Conservation (phyloP, 1,139 yeast genomes). For the Saccharomycopsis hybrid region DNA sequence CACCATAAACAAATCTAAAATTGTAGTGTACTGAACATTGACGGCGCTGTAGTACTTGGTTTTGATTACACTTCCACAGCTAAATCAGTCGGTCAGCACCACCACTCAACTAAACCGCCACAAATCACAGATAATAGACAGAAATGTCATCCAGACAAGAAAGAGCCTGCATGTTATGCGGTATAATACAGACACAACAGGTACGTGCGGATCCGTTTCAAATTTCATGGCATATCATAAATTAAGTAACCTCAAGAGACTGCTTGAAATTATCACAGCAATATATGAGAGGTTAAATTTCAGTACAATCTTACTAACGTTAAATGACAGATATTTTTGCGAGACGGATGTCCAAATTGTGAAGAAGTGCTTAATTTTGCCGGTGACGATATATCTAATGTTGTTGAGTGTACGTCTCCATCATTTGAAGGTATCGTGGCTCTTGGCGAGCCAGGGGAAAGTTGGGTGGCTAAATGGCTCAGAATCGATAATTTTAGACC, state of each 20-base stretch:
- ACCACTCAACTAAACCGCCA: too few relatives aligned
- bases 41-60: too few relatives aligned
- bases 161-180: slow-evolving; percentile 97
- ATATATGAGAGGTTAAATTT: too few relatives aligned
- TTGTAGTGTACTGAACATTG: too few relatives aligned
- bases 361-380: slow-evolving; percentile 75
- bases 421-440: slow-evolving; percentile 96
- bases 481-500: slow-evolving; percentile 85
- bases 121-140: too few relatives aligned
- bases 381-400: slow-evolving; percentile 76
- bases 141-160: slow-evolving; percentile 33
- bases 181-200: slow-evolving; percentile 72
- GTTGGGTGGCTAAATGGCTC: slow-evolving; percentile 98
- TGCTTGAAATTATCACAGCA: background rate
- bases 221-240: background rate
- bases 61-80: too few relatives aligned
- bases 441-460: slow-evolving; percentile 72
- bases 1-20: too few relatives aligned
- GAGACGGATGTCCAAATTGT: slow-evolving; percentile 95
- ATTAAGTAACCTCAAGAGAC: background rate
- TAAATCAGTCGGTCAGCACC: too few relatives aligned
- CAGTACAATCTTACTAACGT: background rate
- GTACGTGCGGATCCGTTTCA: slow-evolving; percentile 28
- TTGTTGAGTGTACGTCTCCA: slow-evolving; percentile 92
- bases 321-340: slow-evolving; percentile 48